A percentile compares a stretch with the other conserved stretches of the same genome.
Evolutionary conservation across 1,284 basidiomycete genomes (phyloP).

Genomic region (Cryptococcus sp.): DNA sequence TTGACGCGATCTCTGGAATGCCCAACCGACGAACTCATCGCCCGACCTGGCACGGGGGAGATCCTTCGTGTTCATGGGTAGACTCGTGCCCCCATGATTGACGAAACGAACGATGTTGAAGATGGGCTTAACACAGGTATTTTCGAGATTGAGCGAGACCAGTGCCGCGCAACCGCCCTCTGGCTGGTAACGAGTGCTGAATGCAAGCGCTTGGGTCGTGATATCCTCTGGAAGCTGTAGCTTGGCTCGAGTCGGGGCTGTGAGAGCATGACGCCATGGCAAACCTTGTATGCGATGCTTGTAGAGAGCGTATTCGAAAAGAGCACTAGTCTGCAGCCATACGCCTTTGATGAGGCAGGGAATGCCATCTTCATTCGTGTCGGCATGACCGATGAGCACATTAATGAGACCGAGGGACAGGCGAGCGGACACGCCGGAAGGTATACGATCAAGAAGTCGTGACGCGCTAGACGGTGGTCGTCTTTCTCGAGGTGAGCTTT

Average conservation of each 20-base stretch:
- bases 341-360: constrained; percentile 71
- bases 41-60: constrained; percentile 9
- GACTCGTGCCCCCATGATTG: constrained; percentile 24
- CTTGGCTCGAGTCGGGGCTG: constrained; percentile 53
- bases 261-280: constrained; percentile 56
- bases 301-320: constrained; percentile 65
- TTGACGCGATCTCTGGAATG: constrained; percentile 27
- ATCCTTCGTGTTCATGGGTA: constrained; percentile 15
- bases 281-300: constrained; percentile 52
- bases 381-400: constrained; percentile 69
- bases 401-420: constrained; percentile 66
- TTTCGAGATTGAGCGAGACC: constrained; percentile 32
- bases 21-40: constrained; percentile 42
- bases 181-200: constrained; percentile 54
- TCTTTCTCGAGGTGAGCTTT: constrained; percentile 7
- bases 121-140: constrained; percentile 42
- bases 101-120: constrained; percentile 44
- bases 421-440: constrained; percentile 62
- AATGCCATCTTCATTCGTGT: constrained; percentile 71
- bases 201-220: constrained; percentile 61
- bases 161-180: constrained; percentile 47
- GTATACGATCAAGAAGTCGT: constrained; percentile 56
- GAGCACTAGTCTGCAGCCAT: constrained; percentile 63
- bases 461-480: constrained; percentile 3
- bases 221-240: constrained; percentile 63